phyloP scores from a whole-genome alignment of 352 stramenopile genomes.

The Globisporangium carolinianum region DNA sequence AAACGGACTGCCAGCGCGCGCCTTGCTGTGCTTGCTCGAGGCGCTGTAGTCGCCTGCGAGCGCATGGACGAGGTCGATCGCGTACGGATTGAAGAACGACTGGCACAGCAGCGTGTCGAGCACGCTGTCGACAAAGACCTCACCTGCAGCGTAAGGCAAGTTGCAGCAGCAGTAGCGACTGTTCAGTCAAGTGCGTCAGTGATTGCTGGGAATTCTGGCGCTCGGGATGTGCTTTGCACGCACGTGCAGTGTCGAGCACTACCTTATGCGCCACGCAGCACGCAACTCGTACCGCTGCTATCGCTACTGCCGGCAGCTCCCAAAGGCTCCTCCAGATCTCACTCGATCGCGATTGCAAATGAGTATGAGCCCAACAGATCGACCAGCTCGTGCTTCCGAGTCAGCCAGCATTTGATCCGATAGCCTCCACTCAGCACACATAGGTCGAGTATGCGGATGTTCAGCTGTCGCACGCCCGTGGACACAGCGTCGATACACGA shows the following conservation, averaged over 20 bases:
- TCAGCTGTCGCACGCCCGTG: no score
- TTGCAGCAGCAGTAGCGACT: no score
- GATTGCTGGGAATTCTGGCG: no score
- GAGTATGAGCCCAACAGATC: neutral
- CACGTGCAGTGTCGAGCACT: neutral
- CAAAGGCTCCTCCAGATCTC: neutral
- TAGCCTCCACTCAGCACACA: neutral
- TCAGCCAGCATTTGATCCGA: neutral
- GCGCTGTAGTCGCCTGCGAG: slow-evolving; percentile 40
- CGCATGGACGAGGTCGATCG: slow-evolving; percentile 45
- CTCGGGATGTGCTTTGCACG: neutral
- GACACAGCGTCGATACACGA: no score
- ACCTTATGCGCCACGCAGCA: no score
- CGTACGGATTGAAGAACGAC: slow-evolving; percentile 71
- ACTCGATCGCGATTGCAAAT: neutral
- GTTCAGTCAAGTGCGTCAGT: no score
- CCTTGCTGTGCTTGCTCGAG: neutral
- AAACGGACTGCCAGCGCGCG: slow-evolving; percentile 11
- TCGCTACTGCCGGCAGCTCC: no score
- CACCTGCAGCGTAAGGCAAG: slow-evolving; percentile 32
- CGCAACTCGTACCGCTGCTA: no score
- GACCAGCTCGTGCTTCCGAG: neutral
- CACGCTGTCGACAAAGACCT: slow-evolving; percentile 53
- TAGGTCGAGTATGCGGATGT: no score
- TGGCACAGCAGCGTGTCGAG: slow-evolving; percentile 62